A percentile compares a stretch with the other conserved stretches of the same genome.
Evolutionary conservation across 78 protist genomes (phyloP).

Genomic region (Dictyostelium purpureum): DNA sequence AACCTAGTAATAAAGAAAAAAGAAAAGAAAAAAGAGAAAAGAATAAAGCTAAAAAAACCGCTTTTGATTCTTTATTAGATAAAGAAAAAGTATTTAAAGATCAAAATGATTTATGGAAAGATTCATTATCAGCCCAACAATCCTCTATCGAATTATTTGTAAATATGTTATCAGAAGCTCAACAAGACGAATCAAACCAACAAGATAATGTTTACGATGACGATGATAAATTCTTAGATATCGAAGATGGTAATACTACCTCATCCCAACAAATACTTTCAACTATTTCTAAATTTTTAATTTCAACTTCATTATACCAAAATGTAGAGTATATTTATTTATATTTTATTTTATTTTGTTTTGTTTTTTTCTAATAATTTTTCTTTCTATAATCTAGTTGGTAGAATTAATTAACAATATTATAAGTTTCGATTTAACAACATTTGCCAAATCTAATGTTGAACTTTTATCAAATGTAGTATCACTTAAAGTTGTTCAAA

Average conservation of each 20-base stretch:
- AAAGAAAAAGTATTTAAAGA: conserved; percentile 6
- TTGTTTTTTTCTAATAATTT: background rate
- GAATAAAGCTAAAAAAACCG: background rate
- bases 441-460: background rate
- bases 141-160: conserved; percentile 50
- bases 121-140: conserved; percentile 40
- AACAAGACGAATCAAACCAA: background rate
- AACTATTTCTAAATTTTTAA: conserved; percentile 14
- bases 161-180: conserved; percentile 25
- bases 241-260: conserved; percentile 46
- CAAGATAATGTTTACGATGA: conserved; percentile 27
- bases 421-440: background rate
- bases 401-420: background rate
- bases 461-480: conserved; percentile 16
- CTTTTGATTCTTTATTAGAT: background rate
- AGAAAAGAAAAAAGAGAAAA: background rate
- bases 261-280: background rate
- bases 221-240: conserved; percentile 63
- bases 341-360: background rate
- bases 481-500: conserved; percentile 9
- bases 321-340: conserved; percentile 26
- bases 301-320: conserved; percentile 27
- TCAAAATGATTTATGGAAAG: conserved; percentile 48
- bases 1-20: background rate
- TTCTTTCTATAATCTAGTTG: background rate